phyloP scores from a whole-genome alignment of 306 rosid species.

The Acacia confusa region DNA sequence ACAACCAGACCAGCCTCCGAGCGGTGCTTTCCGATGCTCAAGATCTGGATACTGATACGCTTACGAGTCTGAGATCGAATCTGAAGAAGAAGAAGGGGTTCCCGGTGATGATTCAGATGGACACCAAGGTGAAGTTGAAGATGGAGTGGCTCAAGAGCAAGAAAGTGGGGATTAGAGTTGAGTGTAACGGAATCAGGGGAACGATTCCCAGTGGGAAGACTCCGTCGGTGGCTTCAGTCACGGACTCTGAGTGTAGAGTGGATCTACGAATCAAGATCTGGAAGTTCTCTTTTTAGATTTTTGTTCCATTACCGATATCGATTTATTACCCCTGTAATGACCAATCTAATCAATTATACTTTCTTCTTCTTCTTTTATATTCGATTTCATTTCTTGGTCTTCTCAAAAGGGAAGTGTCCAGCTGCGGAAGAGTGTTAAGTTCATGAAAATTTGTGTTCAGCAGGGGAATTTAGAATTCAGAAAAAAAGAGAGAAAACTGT shows the following conservation, averaged over 20 bases:
- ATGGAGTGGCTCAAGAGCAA: constrained; percentile 67
- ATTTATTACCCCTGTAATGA: constrained; percentile 28
- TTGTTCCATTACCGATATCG: constrained; percentile 12
- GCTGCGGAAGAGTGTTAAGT: constrained; percentile 1
- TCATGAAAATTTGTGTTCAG: constrained; percentile 13
- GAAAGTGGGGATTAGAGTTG: constrained; percentile 83
- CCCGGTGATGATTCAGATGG: constrained; percentile 72
- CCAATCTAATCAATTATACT: constrained; percentile 38
- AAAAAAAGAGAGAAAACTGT: background rate
- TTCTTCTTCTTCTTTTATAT: constrained; percentile 5
- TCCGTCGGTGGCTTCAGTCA: constrained; percentile 73
- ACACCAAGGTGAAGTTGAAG: constrained; percentile 78
- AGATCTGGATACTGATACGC: constrained; percentile 73
- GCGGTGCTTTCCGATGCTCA: constrained; percentile 42
- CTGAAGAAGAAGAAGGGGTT: constrained; percentile 67
- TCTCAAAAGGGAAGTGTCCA: constrained; percentile 5
- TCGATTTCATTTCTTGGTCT: background rate
- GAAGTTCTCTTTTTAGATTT: constrained; percentile 68
- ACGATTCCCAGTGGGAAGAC: constrained; percentile 70
- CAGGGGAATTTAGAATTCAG: constrained; percentile 32
- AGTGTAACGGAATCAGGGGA: constrained; percentile 67
- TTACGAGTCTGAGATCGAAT: constrained; percentile 69
- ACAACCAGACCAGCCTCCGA: constrained; percentile 70
- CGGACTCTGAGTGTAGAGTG: constrained; percentile 75
- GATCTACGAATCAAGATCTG: constrained; percentile 98